These are phyloP conservation scores for Cryphonectria carpinicola DNA, from an alignment of 2,329 filamentous ascomycete genomes.

Conservation along the genomic window DNA sequence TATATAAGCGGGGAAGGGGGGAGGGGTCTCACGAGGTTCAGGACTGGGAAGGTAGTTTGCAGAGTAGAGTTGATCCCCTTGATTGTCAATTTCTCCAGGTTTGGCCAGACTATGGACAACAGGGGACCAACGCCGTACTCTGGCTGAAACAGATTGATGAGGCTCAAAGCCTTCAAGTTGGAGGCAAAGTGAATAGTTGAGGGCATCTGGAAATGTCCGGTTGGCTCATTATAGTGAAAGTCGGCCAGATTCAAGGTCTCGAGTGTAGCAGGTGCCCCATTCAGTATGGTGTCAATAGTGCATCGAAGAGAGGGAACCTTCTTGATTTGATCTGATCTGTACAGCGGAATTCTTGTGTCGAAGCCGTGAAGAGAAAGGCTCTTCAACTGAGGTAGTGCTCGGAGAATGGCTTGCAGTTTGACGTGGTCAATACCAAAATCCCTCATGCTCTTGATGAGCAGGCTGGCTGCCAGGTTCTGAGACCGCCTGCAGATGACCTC, in stretches of 20 bases:
- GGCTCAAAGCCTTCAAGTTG: slow-evolving; percentile 6
- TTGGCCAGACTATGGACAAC: slow-evolving; percentile 5
- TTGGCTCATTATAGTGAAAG: neutral
- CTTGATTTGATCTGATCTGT: neutral
- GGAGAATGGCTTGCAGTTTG: slow-evolving; percentile 13
- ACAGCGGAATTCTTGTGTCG: neutral
- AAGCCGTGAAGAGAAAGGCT: slow-evolving; percentile 8
- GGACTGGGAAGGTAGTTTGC: neutral
- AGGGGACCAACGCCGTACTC: accelerated
- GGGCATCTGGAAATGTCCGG: neutral
- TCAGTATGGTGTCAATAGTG: neutral
- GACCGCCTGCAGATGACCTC: slow-evolving; percentile 16
- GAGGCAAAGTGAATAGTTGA: neutral
- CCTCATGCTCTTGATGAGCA: slow-evolving; percentile 10
- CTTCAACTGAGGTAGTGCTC: slow-evolving; percentile 4
- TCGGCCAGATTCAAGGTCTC: neutral
- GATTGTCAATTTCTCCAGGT: slow-evolving; percentile 17
- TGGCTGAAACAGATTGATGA: neutral
- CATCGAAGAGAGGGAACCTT: neutral
- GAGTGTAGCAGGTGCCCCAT: slow-evolving; percentile 7
- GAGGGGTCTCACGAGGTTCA: slow-evolving; percentile 8
- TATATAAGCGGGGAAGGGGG: neutral
- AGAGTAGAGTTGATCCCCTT: neutral
- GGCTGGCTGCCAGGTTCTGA: slow-evolving; percentile 8
- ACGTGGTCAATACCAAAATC: slow-evolving; percentile 13